A percentile compares a stretch with the other conserved stretches of the same genome.
phyloP scores from a whole-genome alignment of 2,329 filamentous ascomycete species.

The Cryphonectria carpinicola region DNA sequence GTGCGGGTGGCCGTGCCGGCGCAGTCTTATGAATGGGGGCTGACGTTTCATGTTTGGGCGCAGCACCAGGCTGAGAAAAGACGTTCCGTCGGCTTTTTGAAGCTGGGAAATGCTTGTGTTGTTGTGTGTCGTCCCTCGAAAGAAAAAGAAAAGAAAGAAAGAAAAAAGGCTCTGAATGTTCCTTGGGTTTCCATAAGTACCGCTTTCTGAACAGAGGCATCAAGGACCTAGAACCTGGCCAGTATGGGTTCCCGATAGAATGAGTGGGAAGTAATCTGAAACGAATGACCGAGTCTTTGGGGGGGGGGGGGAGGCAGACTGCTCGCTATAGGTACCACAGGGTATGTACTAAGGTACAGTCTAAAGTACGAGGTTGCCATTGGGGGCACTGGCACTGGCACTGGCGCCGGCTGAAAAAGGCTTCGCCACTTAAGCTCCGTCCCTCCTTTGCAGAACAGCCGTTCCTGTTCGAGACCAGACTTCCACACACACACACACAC shows the following conservation, averaged over 20 bases:
- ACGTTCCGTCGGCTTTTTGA: not conserved
- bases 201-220: not conserved
- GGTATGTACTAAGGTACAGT: not conserved
- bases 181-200: too few relatives aligned
- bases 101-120: not conserved
- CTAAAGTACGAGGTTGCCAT: not conserved
- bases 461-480: conserved; percentile 5
- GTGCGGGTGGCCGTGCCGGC: not conserved
- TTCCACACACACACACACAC: too few relatives aligned
- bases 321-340: not conserved
- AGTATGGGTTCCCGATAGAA: not conserved
- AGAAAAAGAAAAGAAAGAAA: too few relatives aligned
- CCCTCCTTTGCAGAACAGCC: not conserved
- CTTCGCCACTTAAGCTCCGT: not conserved
- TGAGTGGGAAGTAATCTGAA: not conserved
- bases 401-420: not conserved
- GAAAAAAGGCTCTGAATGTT: too few relatives aligned
- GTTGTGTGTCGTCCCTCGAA: not conserved
- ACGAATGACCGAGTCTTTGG: not conserved
- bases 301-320: not conserved
- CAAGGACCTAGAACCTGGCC: not conserved
- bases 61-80: not conserved
- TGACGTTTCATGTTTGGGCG: conserved; percentile 6
- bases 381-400: not conserved
- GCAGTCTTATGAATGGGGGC: not conserved